Evolutionary conservation across 2,329 filamentous ascomycete genomes (phyloP), one percentile per base, ranked within the genome.

Genomic region (Pyrenochaeta sp.): DNA sequence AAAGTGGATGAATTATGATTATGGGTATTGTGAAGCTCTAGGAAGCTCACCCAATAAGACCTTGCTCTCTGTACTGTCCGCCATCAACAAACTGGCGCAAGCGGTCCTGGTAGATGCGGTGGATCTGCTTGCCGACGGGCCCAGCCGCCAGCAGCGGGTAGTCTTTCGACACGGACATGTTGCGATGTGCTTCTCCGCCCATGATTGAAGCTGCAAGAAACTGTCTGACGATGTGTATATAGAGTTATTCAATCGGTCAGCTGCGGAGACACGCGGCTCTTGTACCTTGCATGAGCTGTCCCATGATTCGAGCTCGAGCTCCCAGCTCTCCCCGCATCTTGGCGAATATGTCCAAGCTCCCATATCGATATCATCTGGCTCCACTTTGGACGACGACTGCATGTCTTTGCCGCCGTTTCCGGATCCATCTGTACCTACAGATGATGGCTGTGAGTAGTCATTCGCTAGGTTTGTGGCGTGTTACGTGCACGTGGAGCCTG

Each of bases 81-180:
- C 80, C 81, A 55, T 85, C 85, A 55, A 91, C 92, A 78, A 97
- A 97, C 68, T 90, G 88, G 56, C 84, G 82, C 71, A 98, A 88
- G 48, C 94, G 88, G 66, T 92, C 88, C 69, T 87, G 89, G 79
- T 97, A 96, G 76, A 97, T 92, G 73, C 85, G 86, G 65, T 88
- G 83, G 75, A 97, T 97, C 73, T 78, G 72, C 67, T 76, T 74
- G 56, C 74, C 74, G 35, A 75, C 72, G 39, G 75, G 75, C 14
- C 72, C 69, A 36, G 65, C 66, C 50, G 73, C 71, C 55, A 71
- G 64, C 61, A 61, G 64, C 42, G 75, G 71, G 56, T 76, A 76
- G 6, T 68, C 56, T 10, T 61, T 57, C 1, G 67, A 58, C 14
- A 64, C 54, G 31, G 64, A 56, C 58, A 74, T 68, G 44, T 49